Base-by-base conservation (phyloP, 2,329 filamentous ascomycete genomes). In the Cladobotryum protrusum region DNA sequence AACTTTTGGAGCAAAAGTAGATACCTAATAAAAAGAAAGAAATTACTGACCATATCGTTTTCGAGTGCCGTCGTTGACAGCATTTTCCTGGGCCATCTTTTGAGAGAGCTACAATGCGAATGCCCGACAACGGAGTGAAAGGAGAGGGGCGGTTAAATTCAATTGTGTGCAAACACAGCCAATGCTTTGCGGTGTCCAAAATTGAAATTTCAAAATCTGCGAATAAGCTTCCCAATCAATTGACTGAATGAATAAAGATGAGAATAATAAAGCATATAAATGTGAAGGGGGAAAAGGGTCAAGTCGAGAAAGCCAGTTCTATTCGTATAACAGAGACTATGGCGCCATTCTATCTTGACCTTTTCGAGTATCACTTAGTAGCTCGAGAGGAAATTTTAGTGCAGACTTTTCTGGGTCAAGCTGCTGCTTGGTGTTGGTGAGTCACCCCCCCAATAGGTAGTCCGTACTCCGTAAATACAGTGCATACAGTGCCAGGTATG, bases 1-100 rank as follows among this genome's bases (percentile, higher is more conserved):
- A 33, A 17, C 24, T 9, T 18, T 13, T 13, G 40, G 13, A 42
- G 5, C 17, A n/a, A 29, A 35, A 15, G 18, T 15, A 36, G 19
- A 5, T 17, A n/a, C 12, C 15, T 15, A n/a, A 8, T 12, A 19
- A 43, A 34, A 20, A 29, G 18, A 20, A 41, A 1, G 9, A 42
- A n/a, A 39, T 20, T 46, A 59, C 59, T 65, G 61, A 67, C 65
- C 63, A 50, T 66, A 67, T 52, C 57, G 57, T 43, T 47, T 56
- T 11, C 47, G 57, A 44, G 52, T 43, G 24, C 33, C 50, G 39
- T 55, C 56, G 46, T 61, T 57, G 46, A 50, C 32, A 47, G 43
- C 19, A 15, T 43, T 53, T 34, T 42, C 57, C 55, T 61, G 55
- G 34, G 58, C 52, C 62, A 66, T 65, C 33, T 32, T 12, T 32